phyloP scores from a whole-genome alignment of 768 basidiomycete genomes.

The Suillus subalutaceus region DNA sequence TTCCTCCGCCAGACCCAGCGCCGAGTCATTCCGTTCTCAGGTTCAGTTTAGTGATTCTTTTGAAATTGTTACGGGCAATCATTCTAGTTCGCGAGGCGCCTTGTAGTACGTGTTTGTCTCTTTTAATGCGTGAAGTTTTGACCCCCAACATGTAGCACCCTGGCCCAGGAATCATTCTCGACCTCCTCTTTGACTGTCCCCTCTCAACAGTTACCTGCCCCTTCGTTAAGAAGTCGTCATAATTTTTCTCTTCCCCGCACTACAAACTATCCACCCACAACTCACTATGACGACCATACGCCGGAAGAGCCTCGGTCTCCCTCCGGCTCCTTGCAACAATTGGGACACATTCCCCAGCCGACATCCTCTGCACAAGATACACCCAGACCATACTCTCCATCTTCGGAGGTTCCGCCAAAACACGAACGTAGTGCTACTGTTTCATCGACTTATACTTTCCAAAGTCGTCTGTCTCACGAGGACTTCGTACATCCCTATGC shows the following conservation, averaged over 20 bases:
- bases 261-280: conserved; percentile 13
- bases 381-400: conserved; percentile 13
- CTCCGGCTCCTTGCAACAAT: conserved; percentile 15
- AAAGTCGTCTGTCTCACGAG: conserved; percentile 36
- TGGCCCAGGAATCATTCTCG: conserved; percentile 65
- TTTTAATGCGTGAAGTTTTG: conserved; percentile 1
- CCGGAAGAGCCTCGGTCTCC: conserved; percentile 13
- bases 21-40: conserved; percentile 61
- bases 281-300: conserved; percentile 14
- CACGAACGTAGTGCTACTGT: conserved; percentile 19
- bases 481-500: conserved; percentile 74
- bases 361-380: conserved; percentile 9
- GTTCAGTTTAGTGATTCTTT: conserved; percentile 57
- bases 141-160: conserved; percentile 41
- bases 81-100: conserved; percentile 53
- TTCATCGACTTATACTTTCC: conserved; percentile 31
- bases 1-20: conserved; percentile 60
- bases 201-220: conserved; percentile 22
- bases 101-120: conserved; percentile 55
- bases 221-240: conserved; percentile 35
- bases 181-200: conserved; percentile 51
- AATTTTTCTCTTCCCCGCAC: conserved; percentile 46
- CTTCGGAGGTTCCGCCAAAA: conserved; percentile 17
- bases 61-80: conserved; percentile 55
- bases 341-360: conserved; percentile 4